Evolutionary conservation across 1,139 yeast genomes (phyloP), one percentile per base, ranked within the genome.

Genomic region (Cylindricascospora bacillispora): DNA sequence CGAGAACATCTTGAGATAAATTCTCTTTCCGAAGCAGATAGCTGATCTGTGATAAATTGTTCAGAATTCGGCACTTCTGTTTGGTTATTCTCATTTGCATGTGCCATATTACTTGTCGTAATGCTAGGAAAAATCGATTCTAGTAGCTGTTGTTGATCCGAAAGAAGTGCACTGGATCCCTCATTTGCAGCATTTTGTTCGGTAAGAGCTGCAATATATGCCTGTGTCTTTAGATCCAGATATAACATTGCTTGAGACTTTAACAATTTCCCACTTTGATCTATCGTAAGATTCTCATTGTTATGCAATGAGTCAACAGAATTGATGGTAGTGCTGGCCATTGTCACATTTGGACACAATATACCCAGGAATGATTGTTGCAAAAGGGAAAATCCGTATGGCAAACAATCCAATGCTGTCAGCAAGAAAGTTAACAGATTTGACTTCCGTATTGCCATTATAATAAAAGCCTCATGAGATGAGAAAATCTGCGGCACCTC

Each of bases 211-310:
- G 95, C 77, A 15, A 89, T 85, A 47, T 75, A 89, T 0, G 95
- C 95, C 55, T 89, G 98, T 0, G 98, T 89, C 51, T 89, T 89
- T 48, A 89, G 63, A 44, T 89, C 95, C 31, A 89, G 62, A 44
- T 67, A 83, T 32, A 89, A 57, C 2, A 71, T 73, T 0, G 93
- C 85, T 43, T 81, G 93, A 5, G 80, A 73, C 51, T 85, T 85
- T 36, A 82, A 60, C 27, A 89, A 60, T 42, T 81, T 76, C 16
- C 54, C 52, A 18, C 41, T 38, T 25, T 40, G 44, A 13, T 45
- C 50, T 16, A 37, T 15, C 5, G 37, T 28, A n/a, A n/a, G n/a
- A n/a, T n/a, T n/a, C n/a, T n/a, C n/a, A 13, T 27, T 28, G 17
- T 27, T 31, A 13, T 17, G 22, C n/a, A n/a, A n/a, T n/a, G n/a